Evolutionary conservation across 768 basidiomycete species (phyloP).

Genomic region (Boletus subcaerulescens): DNA sequence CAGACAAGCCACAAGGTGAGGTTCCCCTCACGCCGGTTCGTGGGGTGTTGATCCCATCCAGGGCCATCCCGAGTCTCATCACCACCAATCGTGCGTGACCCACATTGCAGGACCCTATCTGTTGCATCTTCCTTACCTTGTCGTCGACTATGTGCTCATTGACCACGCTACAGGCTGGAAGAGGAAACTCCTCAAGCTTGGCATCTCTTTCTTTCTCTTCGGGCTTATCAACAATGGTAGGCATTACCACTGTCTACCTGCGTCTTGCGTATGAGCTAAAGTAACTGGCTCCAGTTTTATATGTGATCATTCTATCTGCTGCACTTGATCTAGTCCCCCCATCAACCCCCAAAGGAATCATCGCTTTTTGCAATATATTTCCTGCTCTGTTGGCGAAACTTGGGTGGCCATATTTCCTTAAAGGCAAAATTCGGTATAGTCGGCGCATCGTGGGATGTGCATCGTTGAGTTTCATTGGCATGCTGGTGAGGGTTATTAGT

Average conservation of each 20-base stretch:
- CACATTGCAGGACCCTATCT: slow-evolving; percentile 12
- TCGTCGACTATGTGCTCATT: slow-evolving; percentile 16
- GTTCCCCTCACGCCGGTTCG: neutral
- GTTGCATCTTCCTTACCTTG: slow-evolving; percentile 18
- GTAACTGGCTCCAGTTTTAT: slow-evolving; percentile 57
- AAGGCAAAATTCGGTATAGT: slow-evolving; percentile 80
- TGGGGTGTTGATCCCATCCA: slow-evolving; percentile 29
- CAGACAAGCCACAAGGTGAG: slow-evolving; percentile 26
- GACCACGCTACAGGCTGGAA: slow-evolving; percentile 16
- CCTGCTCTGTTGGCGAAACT: slow-evolving; percentile 86
- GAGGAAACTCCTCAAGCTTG: slow-evolving; percentile 36
- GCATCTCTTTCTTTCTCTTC: slow-evolving; percentile 81
- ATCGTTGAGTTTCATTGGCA: slow-evolving; percentile 71
- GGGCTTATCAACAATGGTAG: slow-evolving; percentile 91
- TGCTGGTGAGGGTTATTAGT: slow-evolving; percentile 61
- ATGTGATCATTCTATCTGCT: slow-evolving; percentile 95
- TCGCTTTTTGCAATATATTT: slow-evolving; percentile 92
- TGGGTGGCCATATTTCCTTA: slow-evolving; percentile 88
- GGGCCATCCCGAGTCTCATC: slow-evolving; percentile 15
- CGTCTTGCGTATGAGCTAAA: neutral
- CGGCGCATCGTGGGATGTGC: slow-evolving; percentile 76
- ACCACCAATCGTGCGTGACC: slow-evolving; percentile 2
- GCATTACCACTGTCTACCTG: slow-evolving; percentile 33
- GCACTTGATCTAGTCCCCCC: slow-evolving; percentile 93
- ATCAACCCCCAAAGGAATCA: slow-evolving; percentile 90